Evolutionary conservation across 2,329 filamentous ascomycete genomes (phyloP), one percentile per base, ranked within the genome.

Genomic region (Tolypocladium endophyticum): DNA sequence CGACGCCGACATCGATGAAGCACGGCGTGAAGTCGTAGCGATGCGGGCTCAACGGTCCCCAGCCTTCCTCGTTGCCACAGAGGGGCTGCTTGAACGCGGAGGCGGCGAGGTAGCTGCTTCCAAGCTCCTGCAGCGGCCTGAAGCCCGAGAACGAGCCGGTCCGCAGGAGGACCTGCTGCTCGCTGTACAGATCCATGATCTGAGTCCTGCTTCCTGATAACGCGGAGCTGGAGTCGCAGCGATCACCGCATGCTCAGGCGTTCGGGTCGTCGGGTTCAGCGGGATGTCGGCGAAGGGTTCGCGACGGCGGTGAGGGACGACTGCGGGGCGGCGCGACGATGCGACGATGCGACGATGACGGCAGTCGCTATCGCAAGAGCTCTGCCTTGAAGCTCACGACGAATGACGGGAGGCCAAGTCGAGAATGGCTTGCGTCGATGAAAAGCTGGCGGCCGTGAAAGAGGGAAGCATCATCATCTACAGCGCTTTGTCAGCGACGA

Each of bases 21-120:
- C 94, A 99, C 47, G 94, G 93, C 20, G 94, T 97, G 69, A 99
- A 92, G 76, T 99, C 94, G 74, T 91, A 97, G 72, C 93, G 83
- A 65, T 86, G 81, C 41, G 87, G 86, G 74, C 92, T 97, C 71
- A 99, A 72, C 28, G 94, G 94, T 1, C 95, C 95, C 94, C 94
- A 99, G 69, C 94, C 95, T 75, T 97, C 93, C 59, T 81, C 79
- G 75, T 96, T 94, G 72, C 88, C 85, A 76, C 93, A 97, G 73
- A 97, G 79, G 60, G 90, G 86, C 72, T 95, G 89, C 64, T 76
- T 76, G 69, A 78, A 77, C 36, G 72, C 62, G 59, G 72, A 67
- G 36, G 79, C 75, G 61, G 73, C 79, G 62, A 90, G 81, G 73
- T 90, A 90, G 62, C 79, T 76, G 60, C 77, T 77, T 45, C 83